Evolutionary conservation across 177 flowering plant genomes (phyloP).

Genomic region (Vitis hybrid): DNA sequence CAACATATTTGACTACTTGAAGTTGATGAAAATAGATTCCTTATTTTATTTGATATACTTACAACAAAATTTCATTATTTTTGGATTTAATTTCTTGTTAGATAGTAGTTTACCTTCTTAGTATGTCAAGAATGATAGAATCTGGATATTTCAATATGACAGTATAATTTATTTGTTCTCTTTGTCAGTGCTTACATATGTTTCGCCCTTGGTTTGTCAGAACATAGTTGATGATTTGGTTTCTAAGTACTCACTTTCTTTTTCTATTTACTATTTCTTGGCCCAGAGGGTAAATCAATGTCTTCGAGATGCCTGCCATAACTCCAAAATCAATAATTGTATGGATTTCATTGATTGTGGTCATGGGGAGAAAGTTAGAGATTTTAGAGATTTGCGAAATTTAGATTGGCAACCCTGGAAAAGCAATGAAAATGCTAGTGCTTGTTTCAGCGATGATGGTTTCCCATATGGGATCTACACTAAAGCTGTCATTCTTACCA

Average conservation of each 20-base stretch:
- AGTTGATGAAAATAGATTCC: too few species aligned
- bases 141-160: too few species aligned
- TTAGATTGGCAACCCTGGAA: conserved; percentile 41
- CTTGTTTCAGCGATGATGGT: conserved; percentile 38
- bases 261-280: conserved; percentile 5
- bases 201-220: not conserved
- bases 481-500: conserved; percentile 60
- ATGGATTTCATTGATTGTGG: conserved; percentile 70
- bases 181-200: too few species aligned
- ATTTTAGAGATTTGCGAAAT: not conserved
- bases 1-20: too few species aligned
- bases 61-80: too few species aligned
- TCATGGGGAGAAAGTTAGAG: conserved; percentile 18
- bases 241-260: not conserved
- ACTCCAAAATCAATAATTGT: conserved; percentile 24
- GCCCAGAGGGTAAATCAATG: conserved; percentile 84
- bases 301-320: conserved; percentile 63
- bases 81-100: too few species aligned
- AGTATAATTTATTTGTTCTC: too few species aligned
- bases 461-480: conserved; percentile 67
- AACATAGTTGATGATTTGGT: not conserved
- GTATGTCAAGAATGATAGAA: too few species aligned
- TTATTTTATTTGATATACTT: too few species aligned
- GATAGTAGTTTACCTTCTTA: too few species aligned
- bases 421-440: conserved; percentile 31